Conservation (phyloP, 2,329 filamentous ascomycete species). For the Tolypocladium inflatum region DNA sequence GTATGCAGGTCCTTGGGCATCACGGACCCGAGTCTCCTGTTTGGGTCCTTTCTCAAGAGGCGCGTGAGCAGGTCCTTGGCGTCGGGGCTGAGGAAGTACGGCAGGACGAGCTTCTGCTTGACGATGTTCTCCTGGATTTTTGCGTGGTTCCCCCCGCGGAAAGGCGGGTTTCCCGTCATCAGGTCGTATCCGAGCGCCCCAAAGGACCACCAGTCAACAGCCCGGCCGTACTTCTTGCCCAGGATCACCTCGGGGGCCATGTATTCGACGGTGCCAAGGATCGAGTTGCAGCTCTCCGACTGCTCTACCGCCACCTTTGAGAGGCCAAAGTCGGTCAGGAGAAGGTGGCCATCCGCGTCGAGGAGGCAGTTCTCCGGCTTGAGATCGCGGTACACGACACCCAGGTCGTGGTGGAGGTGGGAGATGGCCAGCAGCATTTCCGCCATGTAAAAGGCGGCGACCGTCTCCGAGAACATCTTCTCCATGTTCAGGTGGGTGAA, state of each 20-base stretch:
- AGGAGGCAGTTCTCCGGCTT: constrained; percentile 97
- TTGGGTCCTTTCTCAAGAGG: constrained; percentile 83
- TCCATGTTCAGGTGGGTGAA: constrained; percentile 92
- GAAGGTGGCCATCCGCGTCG: constrained; percentile 81
- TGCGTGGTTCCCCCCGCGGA: constrained; percentile 80
- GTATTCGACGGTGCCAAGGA: constrained; percentile 93
- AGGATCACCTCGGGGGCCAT: constrained; percentile 95
- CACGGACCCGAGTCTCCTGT: constrained; percentile 77
- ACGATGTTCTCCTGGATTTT: constrained; percentile 96
- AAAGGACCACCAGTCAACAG: constrained; percentile 98
- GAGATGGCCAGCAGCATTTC: constrained; percentile 93
- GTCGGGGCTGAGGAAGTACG: constrained; percentile 84
- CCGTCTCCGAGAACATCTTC: constrained; percentile 87
- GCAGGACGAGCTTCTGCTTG: constrained; percentile 79
- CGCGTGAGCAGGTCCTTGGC: constrained; percentile 90
- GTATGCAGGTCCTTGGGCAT: constrained; percentile 81
- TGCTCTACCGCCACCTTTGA: constrained; percentile 81
- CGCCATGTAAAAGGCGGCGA: constrained; percentile 95
- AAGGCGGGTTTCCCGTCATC: constrained; percentile 85
- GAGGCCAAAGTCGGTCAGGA: constrained; percentile 93
- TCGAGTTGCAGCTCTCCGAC: constrained; percentile 65
- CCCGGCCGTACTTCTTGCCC: constrained; percentile 82
- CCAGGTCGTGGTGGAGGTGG: constrained; percentile 83
- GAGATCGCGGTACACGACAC: constrained; percentile 91
- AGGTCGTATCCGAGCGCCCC: constrained; percentile 88